Percentiles rank a stretch among this genome's conserved stretches.
Evolutionary conservation across 2,329 filamentous ascomycete genomes (phyloP).

Genomic region (Basipetospora chlamydospora): DNA sequence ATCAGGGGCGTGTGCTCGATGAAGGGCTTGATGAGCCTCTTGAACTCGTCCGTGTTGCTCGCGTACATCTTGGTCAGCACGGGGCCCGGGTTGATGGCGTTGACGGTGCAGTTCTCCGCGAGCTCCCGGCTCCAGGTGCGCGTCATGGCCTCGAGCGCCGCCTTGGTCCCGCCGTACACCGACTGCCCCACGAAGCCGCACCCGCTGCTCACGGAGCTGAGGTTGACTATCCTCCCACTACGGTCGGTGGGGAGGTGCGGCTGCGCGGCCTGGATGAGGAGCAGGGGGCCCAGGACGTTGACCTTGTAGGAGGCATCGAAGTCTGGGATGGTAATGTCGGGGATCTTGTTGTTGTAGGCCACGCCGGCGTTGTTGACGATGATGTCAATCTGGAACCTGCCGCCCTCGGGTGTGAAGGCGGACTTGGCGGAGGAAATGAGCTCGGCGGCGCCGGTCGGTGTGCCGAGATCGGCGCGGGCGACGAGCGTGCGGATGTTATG

Average conservation of each 20-base stretch:
- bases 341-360: conserved; percentile 48
- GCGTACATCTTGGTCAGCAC: conserved; percentile 39
- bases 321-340: conserved; percentile 47
- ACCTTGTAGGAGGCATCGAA: conserved; percentile 62
- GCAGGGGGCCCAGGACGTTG: conserved; percentile 69
- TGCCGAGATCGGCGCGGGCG: conserved; percentile 59
- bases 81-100: conserved; percentile 42
- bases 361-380: conserved; percentile 78
- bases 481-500: conserved; percentile 46
- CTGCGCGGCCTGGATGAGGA: conserved; percentile 59
- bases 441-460: conserved; percentile 41
- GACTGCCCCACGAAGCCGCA: conserved; percentile 39
- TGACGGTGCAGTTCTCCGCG: conserved; percentile 36
- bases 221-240: conserved; percentile 39
- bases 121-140: conserved; percentile 44
- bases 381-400: conserved; percentile 58
- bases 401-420: conserved; percentile 34
- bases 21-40: conserved; percentile 25
- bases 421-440: conserved; percentile 45
- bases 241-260: conserved; percentile 57
- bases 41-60: conserved; percentile 25
- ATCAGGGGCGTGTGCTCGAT: conserved; percentile 45
- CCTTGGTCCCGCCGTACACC: conserved; percentile 44
- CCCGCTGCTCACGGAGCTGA: conserved; percentile 39
- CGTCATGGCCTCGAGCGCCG: conserved; percentile 44